A percentile compares a stretch with the other conserved stretches of the same genome.
Evolutionary conservation across 805 yeast genomes (phyloP).

Genomic region (Barnettozyma sucrosica): DNA sequence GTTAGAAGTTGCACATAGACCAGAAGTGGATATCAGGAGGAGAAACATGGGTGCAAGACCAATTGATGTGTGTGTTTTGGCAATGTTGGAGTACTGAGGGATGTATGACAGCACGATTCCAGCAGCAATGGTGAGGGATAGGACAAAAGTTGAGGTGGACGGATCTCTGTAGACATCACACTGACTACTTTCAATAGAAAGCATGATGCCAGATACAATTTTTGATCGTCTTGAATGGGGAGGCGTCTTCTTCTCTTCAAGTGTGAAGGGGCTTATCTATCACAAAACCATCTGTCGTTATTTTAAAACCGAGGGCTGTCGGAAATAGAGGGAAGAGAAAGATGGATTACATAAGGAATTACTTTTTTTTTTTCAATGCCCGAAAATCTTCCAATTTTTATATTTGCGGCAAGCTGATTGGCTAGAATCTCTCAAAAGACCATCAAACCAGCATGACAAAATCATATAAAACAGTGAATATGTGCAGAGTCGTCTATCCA

Average conservation of each 20-base stretch:
- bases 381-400: neutral
- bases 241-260: no score
- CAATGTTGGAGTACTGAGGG: slow-evolving; percentile 67
- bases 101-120: slow-evolving; percentile 68
- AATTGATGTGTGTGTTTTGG: slow-evolving; percentile 56
- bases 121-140: slow-evolving; percentile 49
- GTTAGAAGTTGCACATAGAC: slow-evolving; percentile 63
- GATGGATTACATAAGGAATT: neutral
- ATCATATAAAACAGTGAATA: neutral
- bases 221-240: no score
- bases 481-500: neutral
- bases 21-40: slow-evolving; percentile 63
- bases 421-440: neutral
- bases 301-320: neutral
- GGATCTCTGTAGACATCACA: slow-evolving; percentile 34
- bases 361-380: neutral
- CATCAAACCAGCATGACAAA: neutral
- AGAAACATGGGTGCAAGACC: slow-evolving; percentile 74
- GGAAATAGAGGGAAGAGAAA: neutral
- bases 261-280: no score
- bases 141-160: slow-evolving; percentile 39
- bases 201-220: neutral
- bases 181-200: neutral
- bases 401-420: slow-evolving; percentile 1
- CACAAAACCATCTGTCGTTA: no score